Base-by-base conservation (phyloP, 129 eudicot species). In the Sambucus nigra region DNA sequence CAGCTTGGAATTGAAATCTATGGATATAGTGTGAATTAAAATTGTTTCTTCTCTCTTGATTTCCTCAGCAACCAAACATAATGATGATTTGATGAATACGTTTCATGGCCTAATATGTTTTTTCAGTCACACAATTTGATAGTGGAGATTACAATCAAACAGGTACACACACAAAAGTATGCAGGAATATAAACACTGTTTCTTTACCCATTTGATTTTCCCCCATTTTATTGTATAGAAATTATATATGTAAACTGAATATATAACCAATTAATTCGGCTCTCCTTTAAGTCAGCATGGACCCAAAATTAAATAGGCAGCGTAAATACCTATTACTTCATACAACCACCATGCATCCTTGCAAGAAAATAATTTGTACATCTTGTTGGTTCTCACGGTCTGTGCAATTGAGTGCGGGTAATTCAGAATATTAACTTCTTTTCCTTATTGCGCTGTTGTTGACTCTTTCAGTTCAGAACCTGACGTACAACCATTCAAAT, bases 301-400 rank as follows among this genome's bases (percentile, higher is more conserved):
- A 55, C 67, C 79, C 79, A 18, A 47, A 35, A 55, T 47, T 49
- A 61, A 64, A 56, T 50, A 32, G 50, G 45, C 45, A 55, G 57
- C 38, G 59, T 50, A 29, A 57, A 67, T 50, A 61, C 45, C 53
- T 49, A 72, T 66, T 40, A 57, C 49, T 50, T 21, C 70, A 67
- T 67, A 61, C 74, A 73, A 73, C 79, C 42, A 73, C 79, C 74
- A 25, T 67, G 74, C 69, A 73, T 46, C n/a, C 35, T 48, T 12
- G 42, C 42, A 35, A 2, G 42, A 35, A 35, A 35, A 35, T 7
- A 35, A 35, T 35, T 12, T 35, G 42, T 35, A 7, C 8, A 29
- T 29, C 35, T 29, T 29, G 35, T 29, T 2, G 42, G 2, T 15
- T 8, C 53, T 55, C 22, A 53, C 31, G 48, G 35, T 59, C 35